Evolutionary conservation across 495 filamentous ascomycete species (phyloP), one percentile per base, ranked within the genome.

Genomic region (Cenococcum geophilum): DNA sequence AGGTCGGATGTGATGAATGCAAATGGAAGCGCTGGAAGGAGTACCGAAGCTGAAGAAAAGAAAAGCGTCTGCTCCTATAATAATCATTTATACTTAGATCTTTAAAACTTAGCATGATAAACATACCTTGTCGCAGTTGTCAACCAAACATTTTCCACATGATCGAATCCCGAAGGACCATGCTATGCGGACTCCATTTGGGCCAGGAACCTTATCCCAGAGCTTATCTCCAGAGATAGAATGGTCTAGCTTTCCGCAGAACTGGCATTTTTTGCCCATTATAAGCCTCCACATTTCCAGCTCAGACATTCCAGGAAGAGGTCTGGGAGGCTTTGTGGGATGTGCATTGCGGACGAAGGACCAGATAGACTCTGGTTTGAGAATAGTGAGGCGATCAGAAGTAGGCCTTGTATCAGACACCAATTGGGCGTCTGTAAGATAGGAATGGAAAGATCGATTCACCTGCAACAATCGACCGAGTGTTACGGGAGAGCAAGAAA

Each of bases 151-250:
- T 20, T 71, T 32, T 4, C 77, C 83, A 70, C 88, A 92, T 37
- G 78, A 72, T 53, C 81, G 77, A 27, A 82, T 70, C 20, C 75
- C 83, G 71, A 90, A 89, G 0, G 84, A 72, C 86, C 87, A 92
- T 22, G 89, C 71, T 18, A 76, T 69, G 48, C 76, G 75, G 18
- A 84, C 76, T 8, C 78, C 78, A 42, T 79, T 68, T 32, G 70
- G 55, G 18, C 80, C 82, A 16, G 84, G 83, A 11, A 81, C 80
- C 49, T 72, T 68, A 58, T 79, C 77, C 70, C 75, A 84, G 14
- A 75, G 70, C 53, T 76, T 73, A 4, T 73, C 63, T 9, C 65
- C 47, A 23, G 61, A 55, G 8, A 23, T 56, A 34, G 60, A 42
- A 52, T 25, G 20, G 37, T 69, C 68, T 40, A 21, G 22, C 58